Conservation (phyloP, 2,329 filamentous ascomycete species). For the Nothophoma quercina region DNA sequence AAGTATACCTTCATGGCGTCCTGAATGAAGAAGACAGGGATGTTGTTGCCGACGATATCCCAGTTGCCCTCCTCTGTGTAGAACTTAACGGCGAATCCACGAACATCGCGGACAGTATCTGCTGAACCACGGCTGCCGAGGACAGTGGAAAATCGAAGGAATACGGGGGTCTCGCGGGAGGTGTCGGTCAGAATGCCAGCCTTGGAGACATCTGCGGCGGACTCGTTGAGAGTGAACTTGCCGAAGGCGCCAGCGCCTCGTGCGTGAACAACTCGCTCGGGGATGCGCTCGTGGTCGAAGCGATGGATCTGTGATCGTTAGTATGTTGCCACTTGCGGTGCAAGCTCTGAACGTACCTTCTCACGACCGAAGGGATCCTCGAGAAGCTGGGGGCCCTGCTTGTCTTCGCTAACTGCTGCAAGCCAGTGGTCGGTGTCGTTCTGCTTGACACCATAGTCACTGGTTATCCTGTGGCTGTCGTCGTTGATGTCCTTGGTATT, state of each 20-base stretch:
- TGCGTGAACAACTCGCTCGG: conserved; percentile 73
- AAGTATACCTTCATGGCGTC: conserved; percentile 80
- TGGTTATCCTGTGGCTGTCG: conserved; percentile 68
- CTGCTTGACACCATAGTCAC: conserved; percentile 79
- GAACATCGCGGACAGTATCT: conserved; percentile 83
- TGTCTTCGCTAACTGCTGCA: conserved; percentile 66
- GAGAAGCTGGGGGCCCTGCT: conserved; percentile 71
- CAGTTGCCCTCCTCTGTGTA: conserved; percentile 82
- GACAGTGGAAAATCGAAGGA: conserved; percentile 80
- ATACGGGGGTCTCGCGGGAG: conserved; percentile 70
- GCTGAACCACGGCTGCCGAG: conserved; percentile 77
- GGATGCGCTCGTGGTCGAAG: conserved; percentile 78
- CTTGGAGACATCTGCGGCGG: conserved; percentile 67
- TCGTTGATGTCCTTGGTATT: conserved; percentile 67
- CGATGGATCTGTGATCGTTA: conserved; percentile 66
- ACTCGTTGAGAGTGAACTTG: conserved; percentile 71
- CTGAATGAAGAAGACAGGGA: conserved; percentile 79
- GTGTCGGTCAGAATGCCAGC: conserved; percentile 74
- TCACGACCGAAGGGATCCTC: conserved; percentile 78
- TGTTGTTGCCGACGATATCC: conserved; percentile 78
- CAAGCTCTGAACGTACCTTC: conserved; percentile 61
- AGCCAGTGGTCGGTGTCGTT: conserved; percentile 81
- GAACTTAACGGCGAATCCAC: conserved; percentile 80
- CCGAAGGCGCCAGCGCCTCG: conserved; percentile 71
- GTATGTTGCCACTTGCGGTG: not conserved